phyloP scores from a whole-genome alignment of 2,329 filamentous ascomycete species.

The Fusarium pseudocircinatum region DNA sequence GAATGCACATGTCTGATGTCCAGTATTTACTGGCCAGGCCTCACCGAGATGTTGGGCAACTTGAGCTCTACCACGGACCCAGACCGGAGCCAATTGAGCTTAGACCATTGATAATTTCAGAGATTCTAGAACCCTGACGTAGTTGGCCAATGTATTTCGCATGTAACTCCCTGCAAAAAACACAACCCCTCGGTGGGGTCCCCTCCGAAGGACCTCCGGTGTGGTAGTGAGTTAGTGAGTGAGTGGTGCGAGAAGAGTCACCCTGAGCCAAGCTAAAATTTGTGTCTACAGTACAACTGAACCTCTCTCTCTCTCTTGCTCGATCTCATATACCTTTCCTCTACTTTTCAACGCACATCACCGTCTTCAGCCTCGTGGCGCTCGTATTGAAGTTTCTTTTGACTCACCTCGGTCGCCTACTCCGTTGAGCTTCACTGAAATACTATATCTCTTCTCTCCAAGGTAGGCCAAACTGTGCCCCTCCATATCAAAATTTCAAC shows the following conservation, averaged over 20 bases:
- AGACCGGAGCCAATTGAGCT: conserved; percentile 42
- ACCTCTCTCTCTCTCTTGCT: conserved; percentile 1
- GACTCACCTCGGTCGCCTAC: conserved; percentile 16
- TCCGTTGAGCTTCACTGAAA: conserved; percentile 29
- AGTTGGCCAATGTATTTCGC: conserved; percentile 23
- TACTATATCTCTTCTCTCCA: conserved; percentile 16
- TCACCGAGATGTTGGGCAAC: conserved; percentile 9
- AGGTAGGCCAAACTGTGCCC: conserved; percentile 24
- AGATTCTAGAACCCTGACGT: conserved; percentile 42
- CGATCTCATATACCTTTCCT: conserved; percentile 1
- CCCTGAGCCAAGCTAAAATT: conserved; percentile 21
- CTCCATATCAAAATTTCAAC: conserved; percentile 31
- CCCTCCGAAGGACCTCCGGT: conserved; percentile 45
- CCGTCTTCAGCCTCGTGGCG: conserved; percentile 26
- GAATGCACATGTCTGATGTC: not conserved
- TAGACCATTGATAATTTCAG: conserved; percentile 43
- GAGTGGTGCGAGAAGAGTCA: conserved; percentile 28
- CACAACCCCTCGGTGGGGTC: conserved; percentile 43
- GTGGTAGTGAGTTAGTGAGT: not conserved
- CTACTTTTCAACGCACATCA: conserved; percentile 8
- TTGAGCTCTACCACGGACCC: conserved; percentile 14
- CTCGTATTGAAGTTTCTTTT: conserved; percentile 21
- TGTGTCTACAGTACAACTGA: conserved; percentile 6
- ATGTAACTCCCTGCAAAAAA: conserved; percentile 28
- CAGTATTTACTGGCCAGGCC: not conserved